Evolutionary conservation across 2,329 filamentous ascomycete genomes (phyloP).

Genomic region (Mycosphaerelloides madeirae): DNA sequence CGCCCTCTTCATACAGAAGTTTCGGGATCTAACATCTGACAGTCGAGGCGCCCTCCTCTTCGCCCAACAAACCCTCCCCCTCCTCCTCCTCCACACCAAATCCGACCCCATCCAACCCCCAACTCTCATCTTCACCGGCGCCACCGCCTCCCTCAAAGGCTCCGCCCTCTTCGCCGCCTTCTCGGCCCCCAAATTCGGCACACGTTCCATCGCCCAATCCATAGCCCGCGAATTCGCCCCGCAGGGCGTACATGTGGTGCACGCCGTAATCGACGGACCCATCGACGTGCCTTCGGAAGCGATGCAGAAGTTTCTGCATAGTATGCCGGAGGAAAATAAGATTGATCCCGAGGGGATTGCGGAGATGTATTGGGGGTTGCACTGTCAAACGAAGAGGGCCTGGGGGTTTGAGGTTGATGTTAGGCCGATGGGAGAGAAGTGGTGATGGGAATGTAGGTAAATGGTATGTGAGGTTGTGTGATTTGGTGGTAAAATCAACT

Average conservation of each 20-base stretch:
- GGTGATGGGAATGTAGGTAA: too few relatives aligned
- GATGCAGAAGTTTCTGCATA: too few relatives aligned
- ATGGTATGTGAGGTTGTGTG: too few relatives aligned
- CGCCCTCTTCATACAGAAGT: neutral
- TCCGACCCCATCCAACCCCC: slow-evolving; percentile 52
- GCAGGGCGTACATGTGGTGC: slow-evolving; percentile 73
- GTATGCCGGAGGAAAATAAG: too few relatives aligned
- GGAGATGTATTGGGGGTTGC: too few relatives aligned
- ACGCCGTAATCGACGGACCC: slow-evolving; percentile 69
- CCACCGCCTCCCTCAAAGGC: slow-evolving; percentile 62
- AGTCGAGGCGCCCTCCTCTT: slow-evolving; percentile 69
- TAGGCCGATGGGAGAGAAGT: too few relatives aligned
- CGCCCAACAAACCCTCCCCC: slow-evolving; percentile 64
- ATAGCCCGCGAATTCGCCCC: slow-evolving; percentile 79
- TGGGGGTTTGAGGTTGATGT: too few relatives aligned
- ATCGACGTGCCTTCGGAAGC: slow-evolving; percentile 81
- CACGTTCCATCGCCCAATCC: slow-evolving; percentile 66
- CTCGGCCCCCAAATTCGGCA: slow-evolving; percentile 72
- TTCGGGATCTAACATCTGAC: slow-evolving; percentile 1
- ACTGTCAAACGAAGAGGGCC: too few relatives aligned
- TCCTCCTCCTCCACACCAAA: slow-evolving; percentile 58
- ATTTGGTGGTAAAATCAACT: too few relatives aligned
- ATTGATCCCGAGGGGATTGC: too few relatives aligned
- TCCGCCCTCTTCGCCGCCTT: slow-evolving; percentile 61
- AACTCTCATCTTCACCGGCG: slow-evolving; percentile 78